Evolutionary conservation across 2,329 filamentous ascomycete species (phyloP).

Genomic region (Alternaria arbusti): DNA sequence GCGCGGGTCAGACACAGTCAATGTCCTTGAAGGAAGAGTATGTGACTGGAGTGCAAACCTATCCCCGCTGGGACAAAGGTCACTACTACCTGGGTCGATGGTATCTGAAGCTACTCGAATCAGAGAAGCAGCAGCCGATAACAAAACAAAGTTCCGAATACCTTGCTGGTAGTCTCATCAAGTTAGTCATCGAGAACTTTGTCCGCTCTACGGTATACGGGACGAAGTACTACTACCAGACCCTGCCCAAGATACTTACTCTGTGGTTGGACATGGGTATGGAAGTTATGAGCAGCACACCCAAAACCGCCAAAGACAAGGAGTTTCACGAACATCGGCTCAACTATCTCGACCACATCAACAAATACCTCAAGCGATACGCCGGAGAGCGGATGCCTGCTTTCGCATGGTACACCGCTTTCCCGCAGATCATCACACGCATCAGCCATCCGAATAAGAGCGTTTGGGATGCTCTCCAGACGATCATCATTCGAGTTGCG

Average conservation of each 20-base stretch:
- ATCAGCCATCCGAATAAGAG: constrained; percentile 84
- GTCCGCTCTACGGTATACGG: constrained; percentile 84
- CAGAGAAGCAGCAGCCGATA: constrained; percentile 77
- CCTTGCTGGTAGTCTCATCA: constrained; percentile 81
- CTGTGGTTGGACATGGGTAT: constrained; percentile 93
- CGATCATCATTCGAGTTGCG: constrained; percentile 87
- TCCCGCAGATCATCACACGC: constrained; percentile 94
- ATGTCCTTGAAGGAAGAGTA: constrained; percentile 75
- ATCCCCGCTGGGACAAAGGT: constrained; percentile 85
- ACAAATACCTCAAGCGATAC: constrained; percentile 81
- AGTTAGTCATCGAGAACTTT: constrained; percentile 93
- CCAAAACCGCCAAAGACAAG: constrained; percentile 33
- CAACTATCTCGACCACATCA: constrained; percentile 41
- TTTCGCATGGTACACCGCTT: constrained; percentile 80
- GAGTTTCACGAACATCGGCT: constrained; percentile 40
- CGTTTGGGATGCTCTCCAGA: constrained; percentile 77
- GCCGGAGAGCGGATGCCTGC: constrained; percentile 69
- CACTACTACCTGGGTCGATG: constrained; percentile 97
- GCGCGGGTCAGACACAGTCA: constrained; percentile 89
- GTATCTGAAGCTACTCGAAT: constrained; percentile 94
- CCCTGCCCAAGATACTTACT: constrained; percentile 86
- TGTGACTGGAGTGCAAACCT: constrained; percentile 75
- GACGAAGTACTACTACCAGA: constrained; percentile 96
- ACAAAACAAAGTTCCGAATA: constrained; percentile 68
- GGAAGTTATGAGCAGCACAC: constrained; percentile 58